These are phyloP conservation scores for Marvania coccoides DNA, from an alignment of 139 green algal genomes.

Conservation along the genomic window DNA sequence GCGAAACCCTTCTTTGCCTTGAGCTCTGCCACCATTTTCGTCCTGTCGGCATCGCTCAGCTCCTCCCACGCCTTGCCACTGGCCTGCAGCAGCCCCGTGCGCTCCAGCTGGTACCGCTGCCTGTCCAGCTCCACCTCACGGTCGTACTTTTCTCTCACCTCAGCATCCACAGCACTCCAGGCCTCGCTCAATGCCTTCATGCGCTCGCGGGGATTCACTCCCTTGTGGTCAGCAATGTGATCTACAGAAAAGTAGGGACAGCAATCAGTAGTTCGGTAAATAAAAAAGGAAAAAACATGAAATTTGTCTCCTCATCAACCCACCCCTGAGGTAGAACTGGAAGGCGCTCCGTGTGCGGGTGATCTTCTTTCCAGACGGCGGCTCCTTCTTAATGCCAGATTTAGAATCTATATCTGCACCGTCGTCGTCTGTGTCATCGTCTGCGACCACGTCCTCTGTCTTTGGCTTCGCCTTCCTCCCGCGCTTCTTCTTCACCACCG, in stretches of 20 bases:
- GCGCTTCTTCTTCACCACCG: background rate
- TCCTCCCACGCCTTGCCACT: background rate
- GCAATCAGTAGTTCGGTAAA: background rate
- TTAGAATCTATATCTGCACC: too few relatives aligned
- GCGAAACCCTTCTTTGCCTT: background rate
- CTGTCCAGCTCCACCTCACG: background rate
- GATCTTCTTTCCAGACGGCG: too few relatives aligned
- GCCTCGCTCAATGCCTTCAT: background rate
- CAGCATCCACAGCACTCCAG: background rate
- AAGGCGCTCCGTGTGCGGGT: constrained; percentile 2
- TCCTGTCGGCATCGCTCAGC: background rate
- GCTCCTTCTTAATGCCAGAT: too few relatives aligned
- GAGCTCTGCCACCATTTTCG: background rate
- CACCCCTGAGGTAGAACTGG: constrained; percentile 7
- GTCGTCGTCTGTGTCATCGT: too few relatives aligned
- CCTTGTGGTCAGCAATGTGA: background rate
- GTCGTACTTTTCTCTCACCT: background rate
- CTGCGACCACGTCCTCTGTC: too few relatives aligned
- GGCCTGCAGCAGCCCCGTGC: background rate
- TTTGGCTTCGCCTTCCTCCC: background rate
- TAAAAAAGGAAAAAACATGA: background rate
- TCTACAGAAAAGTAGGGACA: background rate
- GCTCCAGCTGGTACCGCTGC: background rate
- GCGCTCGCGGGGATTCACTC: background rate
- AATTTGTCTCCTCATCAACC: background rate